Base-by-base conservation (phyloP, 371 early-diverging fungal species). In the Haplosporangium sp. region DNA sequence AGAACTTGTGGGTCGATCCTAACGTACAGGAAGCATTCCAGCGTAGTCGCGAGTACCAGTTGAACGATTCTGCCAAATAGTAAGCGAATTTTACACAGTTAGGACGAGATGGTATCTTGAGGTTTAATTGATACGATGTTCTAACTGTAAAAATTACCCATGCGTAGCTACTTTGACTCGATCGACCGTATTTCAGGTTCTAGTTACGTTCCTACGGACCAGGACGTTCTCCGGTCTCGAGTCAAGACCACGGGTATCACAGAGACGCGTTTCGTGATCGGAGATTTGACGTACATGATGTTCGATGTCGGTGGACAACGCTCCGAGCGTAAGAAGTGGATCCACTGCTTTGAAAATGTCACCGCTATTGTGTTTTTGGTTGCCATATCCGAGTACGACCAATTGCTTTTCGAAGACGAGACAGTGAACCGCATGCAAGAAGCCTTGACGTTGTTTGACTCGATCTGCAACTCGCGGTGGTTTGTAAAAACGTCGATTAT, bases 291-390 rank as follows among this genome's bases (percentile, higher is more conserved):
- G 16, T 95, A 95, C 74, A 87, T 93, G 57, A 95, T 97, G 95
- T 92, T 96, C 82, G 98, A 97, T 82, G 98, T 97, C 37, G 97
- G 97, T 62, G 97, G 97, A 12, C 97, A 97, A 77, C 84, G 95
- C 20, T 91, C 92, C 16, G 95, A 95, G 74, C 88, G 98, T 59
- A 97, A 95, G 68, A 96, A 96, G 79, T 97, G 98, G 98, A 88
- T 95, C 53, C 96, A 96, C 59, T 96, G 96, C 65, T 93, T 96
- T 72, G 98, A 97, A 73, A 94, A 94, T 75, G 98, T 98, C 29
- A 98, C 97, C 4, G 94, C 97, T 12, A 95, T 98, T 64, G 88
- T 98, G 46, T 98, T 97, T 82, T 76, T 96, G 73, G 97, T 96
- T 1, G 97, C 98, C 18, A 92, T 98, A 37, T 89, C 90, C 43